Conservation (phyloP, 225 moss, liverwort and hornwort species). For the Polytrichum formosum region DNA sequence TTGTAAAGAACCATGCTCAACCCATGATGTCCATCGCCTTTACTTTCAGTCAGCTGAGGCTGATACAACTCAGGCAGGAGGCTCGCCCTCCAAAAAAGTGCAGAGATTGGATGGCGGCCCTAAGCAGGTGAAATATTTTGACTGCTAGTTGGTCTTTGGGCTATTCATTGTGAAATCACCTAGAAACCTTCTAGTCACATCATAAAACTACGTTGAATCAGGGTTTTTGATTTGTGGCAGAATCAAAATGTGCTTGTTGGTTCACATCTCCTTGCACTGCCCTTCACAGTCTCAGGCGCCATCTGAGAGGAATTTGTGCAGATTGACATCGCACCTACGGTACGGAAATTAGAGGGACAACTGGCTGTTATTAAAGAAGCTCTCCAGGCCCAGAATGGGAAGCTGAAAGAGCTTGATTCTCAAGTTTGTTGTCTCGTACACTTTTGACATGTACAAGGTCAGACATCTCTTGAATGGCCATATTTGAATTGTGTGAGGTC, state of each 20-base stretch:
- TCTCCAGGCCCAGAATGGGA: slow-evolving; percentile 45
- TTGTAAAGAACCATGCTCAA: slow-evolving; percentile 61
- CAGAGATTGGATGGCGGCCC: not conserved
- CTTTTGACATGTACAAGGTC: too few species aligned
- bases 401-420: slow-evolving; percentile 50
- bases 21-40: slow-evolving; percentile 62
- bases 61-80: slow-evolving; percentile 31
- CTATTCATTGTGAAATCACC: too few species aligned
- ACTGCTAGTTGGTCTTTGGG: not conserved
- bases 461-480: too few species aligned
- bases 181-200: too few species aligned
- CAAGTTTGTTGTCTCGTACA: slow-evolving; percentile 27
- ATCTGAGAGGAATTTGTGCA: slow-evolving; percentile 8
- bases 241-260: too few species aligned
- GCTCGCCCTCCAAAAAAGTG: slow-evolving; percentile 4
- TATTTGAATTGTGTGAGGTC: too few species aligned
- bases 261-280: too few species aligned
- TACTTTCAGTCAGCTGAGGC: slow-evolving; percentile 71
- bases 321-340: slow-evolving; percentile 26
- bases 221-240: too few species aligned
- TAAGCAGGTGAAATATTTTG: not conserved
- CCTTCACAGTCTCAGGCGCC: too few species aligned
- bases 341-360: slow-evolving; percentile 54
- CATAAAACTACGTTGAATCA: too few species aligned
- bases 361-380: slow-evolving; percentile 46